Evolutionary conservation across 1,284 basidiomycete genomes (phyloP).

Genomic region (Farysia itapuensis): DNA sequence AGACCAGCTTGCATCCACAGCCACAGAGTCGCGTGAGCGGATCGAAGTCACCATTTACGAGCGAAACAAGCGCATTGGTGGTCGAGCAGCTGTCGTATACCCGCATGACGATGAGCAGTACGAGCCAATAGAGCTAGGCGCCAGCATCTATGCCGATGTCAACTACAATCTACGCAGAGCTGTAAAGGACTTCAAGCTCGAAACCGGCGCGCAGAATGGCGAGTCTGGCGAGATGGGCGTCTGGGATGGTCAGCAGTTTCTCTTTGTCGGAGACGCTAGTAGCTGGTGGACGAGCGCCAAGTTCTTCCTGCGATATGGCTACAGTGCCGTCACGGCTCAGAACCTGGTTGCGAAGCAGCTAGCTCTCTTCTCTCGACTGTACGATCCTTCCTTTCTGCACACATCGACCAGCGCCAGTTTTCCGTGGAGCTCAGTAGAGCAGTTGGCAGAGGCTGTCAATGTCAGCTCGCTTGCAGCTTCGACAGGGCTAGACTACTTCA

Average conservation of each 20-base stretch:
- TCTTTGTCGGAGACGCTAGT: constrained; percentile 47
- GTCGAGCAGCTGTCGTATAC: constrained; percentile 75
- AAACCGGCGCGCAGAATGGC: constrained; percentile 13
- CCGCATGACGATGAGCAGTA: constrained; percentile 70
- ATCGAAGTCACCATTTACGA: constrained; percentile 83
- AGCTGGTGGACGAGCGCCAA: constrained; percentile 54
- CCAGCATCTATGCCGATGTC: constrained; percentile 78
- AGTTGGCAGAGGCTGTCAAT: constrained; percentile 66
- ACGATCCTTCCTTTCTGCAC: constrained; percentile 67
- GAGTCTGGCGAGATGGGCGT: constrained; percentile 60
- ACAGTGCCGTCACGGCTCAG: constrained; percentile 67
- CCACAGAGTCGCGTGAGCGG: neutral
- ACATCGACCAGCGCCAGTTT: constrained; percentile 23
- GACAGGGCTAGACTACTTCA: constrained; percentile 56
- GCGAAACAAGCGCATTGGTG: constrained; percentile 73
- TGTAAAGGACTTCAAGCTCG: constrained; percentile 23
- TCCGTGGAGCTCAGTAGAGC: constrained; percentile 69
- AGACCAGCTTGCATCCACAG: constrained; percentile 10
- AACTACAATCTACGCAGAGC: constrained; percentile 69
- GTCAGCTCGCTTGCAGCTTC: constrained; percentile 61
- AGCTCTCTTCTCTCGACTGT: constrained; percentile 66
- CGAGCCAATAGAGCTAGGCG: constrained; percentile 75
- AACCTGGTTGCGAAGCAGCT: constrained; percentile 64
- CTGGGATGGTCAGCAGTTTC: constrained; percentile 73
- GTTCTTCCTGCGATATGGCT: constrained; percentile 74